A percentile compares a stretch with the other conserved stretches of the same genome.
phyloP scores from a whole-genome alignment of 352 stramenopile species.

The Pythium scleroteichum region DNA sequence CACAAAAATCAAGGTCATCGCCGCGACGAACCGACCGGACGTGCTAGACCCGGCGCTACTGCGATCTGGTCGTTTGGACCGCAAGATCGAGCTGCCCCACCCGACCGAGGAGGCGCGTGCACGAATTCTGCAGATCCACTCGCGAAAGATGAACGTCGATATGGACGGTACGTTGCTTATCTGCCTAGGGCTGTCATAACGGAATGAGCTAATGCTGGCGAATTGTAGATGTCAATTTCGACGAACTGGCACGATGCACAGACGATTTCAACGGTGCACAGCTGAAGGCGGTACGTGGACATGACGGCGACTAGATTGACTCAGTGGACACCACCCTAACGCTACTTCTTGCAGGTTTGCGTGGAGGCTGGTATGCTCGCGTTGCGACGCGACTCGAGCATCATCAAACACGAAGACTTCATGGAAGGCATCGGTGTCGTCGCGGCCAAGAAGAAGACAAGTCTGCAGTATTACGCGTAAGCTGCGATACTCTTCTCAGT shows the following conservation, averaged over 20 bases:
- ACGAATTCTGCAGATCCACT: conserved; percentile 98
- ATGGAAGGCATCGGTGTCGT: conserved; percentile 99
- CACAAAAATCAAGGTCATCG: conserved; percentile 99
- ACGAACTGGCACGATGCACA: conserved; percentile 96
- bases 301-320: not conserved
- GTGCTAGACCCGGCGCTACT: no score
- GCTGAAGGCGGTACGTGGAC: conserved; percentile 90
- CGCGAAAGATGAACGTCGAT: conserved; percentile 97
- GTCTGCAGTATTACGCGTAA: conserved; percentile 97
- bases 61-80: no score
- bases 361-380: conserved; percentile 99
- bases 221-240: conserved; percentile 94
- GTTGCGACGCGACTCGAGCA: conserved; percentile 91
- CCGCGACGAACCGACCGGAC: conserved; percentile 61
- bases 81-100: conserved; percentile 92
- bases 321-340: not conserved
- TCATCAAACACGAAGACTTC: conserved; percentile 99
- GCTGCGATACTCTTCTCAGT: not conserved
- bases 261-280: conserved; percentile 99
- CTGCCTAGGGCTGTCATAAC: not conserved
- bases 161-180: conserved; percentile 56
- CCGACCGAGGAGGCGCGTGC: conserved; percentile 96
- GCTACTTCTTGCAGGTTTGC: conserved; percentile 71
- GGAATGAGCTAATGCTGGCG: not conserved
- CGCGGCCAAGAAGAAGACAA: conserved; percentile 97